These are phyloP conservation scores for Fistulina hepatica DNA, from an alignment of 1,284 basidiomycete genomes.

Conservation along the genomic window DNA sequence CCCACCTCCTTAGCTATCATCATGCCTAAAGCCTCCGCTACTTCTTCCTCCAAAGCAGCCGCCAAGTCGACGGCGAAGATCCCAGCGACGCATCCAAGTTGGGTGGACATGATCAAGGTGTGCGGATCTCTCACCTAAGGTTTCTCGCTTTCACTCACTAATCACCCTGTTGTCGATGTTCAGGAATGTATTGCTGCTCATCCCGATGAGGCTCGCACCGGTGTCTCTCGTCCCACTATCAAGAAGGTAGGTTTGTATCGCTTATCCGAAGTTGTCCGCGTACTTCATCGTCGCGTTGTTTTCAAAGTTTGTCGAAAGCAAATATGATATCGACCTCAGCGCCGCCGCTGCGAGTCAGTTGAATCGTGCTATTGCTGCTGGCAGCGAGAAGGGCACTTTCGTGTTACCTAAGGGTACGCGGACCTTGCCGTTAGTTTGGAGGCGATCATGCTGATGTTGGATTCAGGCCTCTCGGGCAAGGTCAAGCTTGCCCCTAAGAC, in stretches of 20 bases:
- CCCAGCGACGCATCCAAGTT: constrained; percentile 32
- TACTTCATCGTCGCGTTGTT: constrained; percentile 11
- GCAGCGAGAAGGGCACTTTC: constrained; percentile 55
- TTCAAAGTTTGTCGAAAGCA: constrained; percentile 47
- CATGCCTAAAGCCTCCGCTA: constrained; percentile 3
- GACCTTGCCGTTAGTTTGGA: constrained; percentile 14
- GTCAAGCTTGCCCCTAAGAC: constrained; percentile 57
- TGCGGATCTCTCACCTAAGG: constrained; percentile 11
- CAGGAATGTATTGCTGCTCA: constrained; percentile 57
- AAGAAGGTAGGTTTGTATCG: constrained; percentile 50
- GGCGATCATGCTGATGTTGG: constrained; percentile 30
- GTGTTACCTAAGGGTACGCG: constrained; percentile 55
- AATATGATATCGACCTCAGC: constrained; percentile 53
- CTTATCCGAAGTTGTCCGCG: constrained; percentile 10
- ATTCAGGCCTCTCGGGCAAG: constrained; percentile 65
- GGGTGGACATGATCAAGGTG: constrained; percentile 48
- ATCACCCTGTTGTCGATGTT: constrained; percentile 12
- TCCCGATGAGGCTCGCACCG: constrained; percentile 53
- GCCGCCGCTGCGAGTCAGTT: constrained; percentile 54
- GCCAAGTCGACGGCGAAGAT: constrained; percentile 26
- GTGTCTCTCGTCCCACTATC: constrained; percentile 65
- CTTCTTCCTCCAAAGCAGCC: constrained; percentile 26
- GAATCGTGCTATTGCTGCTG: constrained; percentile 58
- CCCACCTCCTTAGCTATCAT: constrained; percentile 10
- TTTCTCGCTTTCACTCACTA: constrained; percentile 7